These are phyloP conservation scores for Cyclocybe cylindracea DNA, from an alignment of 768 basidiomycete genomes.

Conservation along the genomic window DNA sequence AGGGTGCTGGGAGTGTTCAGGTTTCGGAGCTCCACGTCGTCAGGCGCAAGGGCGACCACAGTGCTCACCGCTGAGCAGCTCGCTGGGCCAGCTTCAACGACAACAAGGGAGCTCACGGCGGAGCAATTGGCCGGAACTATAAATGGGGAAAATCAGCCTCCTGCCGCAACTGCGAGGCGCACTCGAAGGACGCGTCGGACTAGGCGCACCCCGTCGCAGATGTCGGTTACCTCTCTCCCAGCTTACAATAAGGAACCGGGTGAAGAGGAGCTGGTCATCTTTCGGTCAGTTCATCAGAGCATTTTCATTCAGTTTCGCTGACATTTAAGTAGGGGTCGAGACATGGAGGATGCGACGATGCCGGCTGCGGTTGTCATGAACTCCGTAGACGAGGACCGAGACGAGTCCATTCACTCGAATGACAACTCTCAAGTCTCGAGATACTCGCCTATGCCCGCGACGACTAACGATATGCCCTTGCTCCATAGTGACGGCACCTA, in stretches of 20 bases:
- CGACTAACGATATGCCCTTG: conserved; percentile 43
- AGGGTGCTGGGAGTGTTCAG: conserved; percentile 6
- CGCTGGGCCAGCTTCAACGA: conserved; percentile 34
- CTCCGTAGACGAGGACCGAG: conserved; percentile 38
- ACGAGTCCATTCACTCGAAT: conserved; percentile 29
- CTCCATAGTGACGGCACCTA: conserved; percentile 32
- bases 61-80: conserved; percentile 61
- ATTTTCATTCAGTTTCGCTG: background rate
- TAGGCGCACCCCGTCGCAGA: conserved; percentile 75
- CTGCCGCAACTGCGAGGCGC: conserved; percentile 24
- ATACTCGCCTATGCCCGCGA: conserved; percentile 40
- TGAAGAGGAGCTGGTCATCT: conserved; percentile 77
- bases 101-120: conserved; percentile 41
- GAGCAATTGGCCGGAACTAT: conserved; percentile 54
- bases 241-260: conserved; percentile 85
- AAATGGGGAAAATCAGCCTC: conserved; percentile 24
- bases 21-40: conserved; percentile 5
- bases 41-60: conserved; percentile 7
- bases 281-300: conserved; percentile 32
- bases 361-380: conserved; percentile 39
- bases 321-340: conserved; percentile 42
- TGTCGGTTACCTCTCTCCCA: conserved; percentile 76
- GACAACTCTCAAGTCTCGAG: conserved; percentile 28
- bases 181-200: conserved; percentile 36
- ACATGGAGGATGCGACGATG: conserved; percentile 55